phyloP scores from a whole-genome alignment of 495 filamentous ascomycete species.

The Penicillium egyptiacum region DNA sequence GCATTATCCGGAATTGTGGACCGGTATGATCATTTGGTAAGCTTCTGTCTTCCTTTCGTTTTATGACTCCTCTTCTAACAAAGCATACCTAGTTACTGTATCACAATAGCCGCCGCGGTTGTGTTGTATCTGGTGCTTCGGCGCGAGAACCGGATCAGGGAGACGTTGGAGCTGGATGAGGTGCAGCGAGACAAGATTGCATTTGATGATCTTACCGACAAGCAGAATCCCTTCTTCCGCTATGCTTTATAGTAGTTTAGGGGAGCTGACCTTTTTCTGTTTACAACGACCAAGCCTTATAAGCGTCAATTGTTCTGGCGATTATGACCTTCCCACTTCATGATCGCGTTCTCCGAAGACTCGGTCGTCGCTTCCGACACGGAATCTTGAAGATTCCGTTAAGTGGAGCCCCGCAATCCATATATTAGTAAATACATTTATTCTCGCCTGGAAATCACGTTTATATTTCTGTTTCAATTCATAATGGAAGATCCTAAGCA shows the following conservation, averaged over 20 bases:
- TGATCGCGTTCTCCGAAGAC: too few species aligned
- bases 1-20: slow-evolving; percentile 72
- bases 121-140: slow-evolving; percentile 57
- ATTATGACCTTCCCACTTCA: too few species aligned
- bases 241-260: slow-evolving; percentile 56
- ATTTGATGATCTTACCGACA: slow-evolving; percentile 73
- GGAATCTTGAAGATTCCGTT: too few species aligned
- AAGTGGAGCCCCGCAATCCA: too few species aligned
- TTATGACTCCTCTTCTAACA: slow-evolving; percentile 7
- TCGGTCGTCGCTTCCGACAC: too few species aligned
- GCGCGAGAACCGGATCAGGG: slow-evolving; percentile 56
- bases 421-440: too few species aligned
- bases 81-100: slow-evolving; percentile 55
- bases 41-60: slow-evolving; percentile 16
- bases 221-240: slow-evolving; percentile 71
- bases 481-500: too few species aligned
- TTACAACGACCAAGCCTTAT: too few species aligned
- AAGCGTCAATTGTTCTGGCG: too few species aligned
- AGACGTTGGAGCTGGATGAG: slow-evolving; percentile 53
- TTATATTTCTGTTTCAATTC: too few species aligned
- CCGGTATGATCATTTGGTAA: slow-evolving; percentile 69
- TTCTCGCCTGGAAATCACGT: too few species aligned
- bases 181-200: slow-evolving; percentile 61
- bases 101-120: slow-evolving; percentile 57
- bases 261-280: too few species aligned